phyloP scores from a whole-genome alignment of 306 rosid genomes.

The Pachyrhizus erosus region DNA sequence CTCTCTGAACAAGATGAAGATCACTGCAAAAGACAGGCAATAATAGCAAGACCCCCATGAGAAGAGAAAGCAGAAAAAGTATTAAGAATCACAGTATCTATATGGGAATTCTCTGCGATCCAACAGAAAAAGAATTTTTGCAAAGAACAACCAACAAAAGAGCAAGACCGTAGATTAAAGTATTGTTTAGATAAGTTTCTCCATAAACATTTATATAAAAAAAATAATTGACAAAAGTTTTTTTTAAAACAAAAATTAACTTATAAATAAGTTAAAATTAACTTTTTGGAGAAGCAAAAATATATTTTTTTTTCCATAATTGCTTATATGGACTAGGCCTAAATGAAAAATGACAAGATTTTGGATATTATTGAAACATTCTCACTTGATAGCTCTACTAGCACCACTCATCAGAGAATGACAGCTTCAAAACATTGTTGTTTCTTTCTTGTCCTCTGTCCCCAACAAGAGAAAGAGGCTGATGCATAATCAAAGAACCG shows the following conservation, averaged over 20 bases:
- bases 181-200: background rate
- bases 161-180: background rate
- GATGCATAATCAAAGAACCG: slow-evolving; percentile 6
- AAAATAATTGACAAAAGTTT: background rate
- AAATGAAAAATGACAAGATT: background rate
- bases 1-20: slow-evolving; percentile 65
- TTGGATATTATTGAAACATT: background rate
- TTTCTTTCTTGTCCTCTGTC: background rate
- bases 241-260: background rate
- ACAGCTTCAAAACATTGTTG: background rate
- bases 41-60: slow-evolving; percentile 13
- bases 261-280: background rate
- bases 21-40: slow-evolving; percentile 60
- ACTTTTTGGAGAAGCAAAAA: background rate
- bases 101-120: background rate
- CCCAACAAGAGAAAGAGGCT: background rate
- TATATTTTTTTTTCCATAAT: background rate
- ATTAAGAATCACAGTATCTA: background rate
- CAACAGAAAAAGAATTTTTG: slow-evolving; percentile 8
- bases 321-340: background rate
- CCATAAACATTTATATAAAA: background rate
- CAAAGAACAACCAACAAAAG: background rate
- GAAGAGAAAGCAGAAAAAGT: background rate
- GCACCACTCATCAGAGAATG: background rate
- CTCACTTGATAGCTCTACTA: background rate